Conservation (phyloP, 352 stramenopile species). For the Globisporangium iwayamae region DNA sequence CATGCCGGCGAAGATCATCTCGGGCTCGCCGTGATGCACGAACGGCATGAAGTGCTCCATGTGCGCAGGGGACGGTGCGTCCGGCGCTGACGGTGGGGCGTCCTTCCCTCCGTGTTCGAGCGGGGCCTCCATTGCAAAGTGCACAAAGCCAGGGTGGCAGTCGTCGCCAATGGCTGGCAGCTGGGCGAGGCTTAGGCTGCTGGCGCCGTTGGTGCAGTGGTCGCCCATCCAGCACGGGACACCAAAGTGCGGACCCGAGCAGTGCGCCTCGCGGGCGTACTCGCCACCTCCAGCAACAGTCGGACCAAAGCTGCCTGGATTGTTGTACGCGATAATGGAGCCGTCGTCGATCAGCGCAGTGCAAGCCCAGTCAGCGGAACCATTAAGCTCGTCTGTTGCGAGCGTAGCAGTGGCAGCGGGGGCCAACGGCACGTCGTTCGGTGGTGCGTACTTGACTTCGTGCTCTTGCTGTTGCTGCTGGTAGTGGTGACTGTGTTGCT, state of each 20-base stretch:
- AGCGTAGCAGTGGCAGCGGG: no score
- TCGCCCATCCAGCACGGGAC: conserved; percentile 7
- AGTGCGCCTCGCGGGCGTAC: conserved; percentile 4
- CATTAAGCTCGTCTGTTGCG: neutral
- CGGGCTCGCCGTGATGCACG: conserved; percentile 26
- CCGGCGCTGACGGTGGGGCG: conserved; percentile 15
- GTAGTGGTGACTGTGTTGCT: neutral
- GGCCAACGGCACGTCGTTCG: neutral
- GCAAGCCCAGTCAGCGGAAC: neutral
- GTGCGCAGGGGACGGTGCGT: conserved; percentile 28
- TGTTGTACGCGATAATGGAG: neutral
- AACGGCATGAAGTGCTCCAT: conserved; percentile 43
- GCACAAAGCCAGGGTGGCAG: neutral
- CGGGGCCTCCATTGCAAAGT: neutral
- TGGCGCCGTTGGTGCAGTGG: neutral
- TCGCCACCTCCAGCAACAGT: neutral
- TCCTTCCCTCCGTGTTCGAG: conserved; percentile 19
- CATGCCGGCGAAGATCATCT: conserved; percentile 42
- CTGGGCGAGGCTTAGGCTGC: neutral
- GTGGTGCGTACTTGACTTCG: neutral
- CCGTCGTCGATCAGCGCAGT: neutral
- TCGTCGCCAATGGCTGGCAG: neutral
- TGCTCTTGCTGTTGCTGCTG: neutral
- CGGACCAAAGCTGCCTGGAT: neutral
- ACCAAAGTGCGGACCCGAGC: conserved; percentile 6